Evolutionary conservation across 2,329 filamentous ascomycete genomes (phyloP).

Genomic region (Penicillium sp.): DNA sequence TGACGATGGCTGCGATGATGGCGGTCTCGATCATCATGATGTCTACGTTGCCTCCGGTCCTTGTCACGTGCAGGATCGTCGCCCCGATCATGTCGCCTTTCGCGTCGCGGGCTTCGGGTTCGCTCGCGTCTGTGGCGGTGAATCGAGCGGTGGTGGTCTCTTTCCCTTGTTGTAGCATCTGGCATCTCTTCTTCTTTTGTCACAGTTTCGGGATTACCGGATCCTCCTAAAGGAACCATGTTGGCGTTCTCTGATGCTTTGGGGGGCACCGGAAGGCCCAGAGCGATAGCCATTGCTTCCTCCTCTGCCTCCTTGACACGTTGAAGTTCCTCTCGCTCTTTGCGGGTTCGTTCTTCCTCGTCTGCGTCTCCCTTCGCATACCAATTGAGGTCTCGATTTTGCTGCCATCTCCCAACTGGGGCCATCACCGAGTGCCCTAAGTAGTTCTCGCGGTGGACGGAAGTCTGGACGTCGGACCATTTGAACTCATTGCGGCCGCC

Average conservation of each 20-base stretch:
- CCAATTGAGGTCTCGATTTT: constrained; percentile 61
- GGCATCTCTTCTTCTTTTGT: constrained; percentile 21
- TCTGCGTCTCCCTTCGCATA: constrained; percentile 53
- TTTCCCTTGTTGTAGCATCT: constrained; percentile 20
- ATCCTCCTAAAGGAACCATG: constrained; percentile 52
- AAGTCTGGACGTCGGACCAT: constrained; percentile 87
- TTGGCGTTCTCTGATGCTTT: constrained; percentile 58
- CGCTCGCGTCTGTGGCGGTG: constrained; percentile 27
- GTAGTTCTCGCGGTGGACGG: constrained; percentile 78
- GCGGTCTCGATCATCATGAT: constrained; percentile 26
- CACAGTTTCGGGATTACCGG: constrained; percentile 35
- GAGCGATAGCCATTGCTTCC: constrained; percentile 72
- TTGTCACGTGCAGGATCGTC: constrained; percentile 24
- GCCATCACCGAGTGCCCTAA: constrained; percentile 88
- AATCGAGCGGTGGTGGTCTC: constrained; percentile 14
- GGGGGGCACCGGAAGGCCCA: constrained; percentile 66
- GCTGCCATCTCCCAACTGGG: constrained; percentile 84
- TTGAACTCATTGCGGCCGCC: constrained; percentile 87
- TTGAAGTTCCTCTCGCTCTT: constrained; percentile 66
- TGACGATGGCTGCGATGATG: constrained; percentile 29
- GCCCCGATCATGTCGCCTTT: constrained; percentile 24
- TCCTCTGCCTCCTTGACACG: constrained; percentile 85
- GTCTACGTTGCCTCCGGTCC: constrained; percentile 43
- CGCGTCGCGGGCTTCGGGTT: constrained; percentile 27
- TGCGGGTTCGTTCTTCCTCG: constrained; percentile 37